Conservation (phyloP, 257 asterid genomes). For the Penstemon davidsonii region DNA sequence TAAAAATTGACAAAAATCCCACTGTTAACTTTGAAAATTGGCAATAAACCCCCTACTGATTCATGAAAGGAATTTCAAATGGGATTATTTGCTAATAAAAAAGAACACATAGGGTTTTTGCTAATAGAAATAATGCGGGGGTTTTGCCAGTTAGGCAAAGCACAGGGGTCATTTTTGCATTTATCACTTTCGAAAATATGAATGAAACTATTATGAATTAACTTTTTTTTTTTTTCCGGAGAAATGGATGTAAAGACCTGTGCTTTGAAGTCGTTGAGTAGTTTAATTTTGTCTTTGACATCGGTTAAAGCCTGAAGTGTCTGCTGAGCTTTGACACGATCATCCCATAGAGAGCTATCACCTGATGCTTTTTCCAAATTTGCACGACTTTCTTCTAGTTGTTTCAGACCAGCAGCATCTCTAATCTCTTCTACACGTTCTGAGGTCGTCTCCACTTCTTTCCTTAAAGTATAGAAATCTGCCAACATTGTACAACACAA, state of each 20-base stretch:
- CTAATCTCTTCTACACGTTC: slow-evolving; percentile 85
- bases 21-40: too few species aligned
- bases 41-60: too few species aligned
- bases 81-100: too few species aligned
- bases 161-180: too few species aligned
- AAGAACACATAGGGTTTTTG: too few species aligned
- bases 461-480: slow-evolving; percentile 90
- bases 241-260: slow-evolving; percentile 51
- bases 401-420: slow-evolving; percentile 71
- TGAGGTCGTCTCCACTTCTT: slow-evolving; percentile 62
- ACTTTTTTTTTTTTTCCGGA: slow-evolving; percentile 3
- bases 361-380: slow-evolving; percentile 81
- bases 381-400: slow-evolving; percentile 61
- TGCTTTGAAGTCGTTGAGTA: slow-evolving; percentile 80
- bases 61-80: too few species aligned
- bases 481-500: slow-evolving; percentile 29
- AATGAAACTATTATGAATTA: slow-evolving; percentile 5
- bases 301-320: slow-evolving; percentile 89
- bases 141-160: too few species aligned
- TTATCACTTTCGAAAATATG: too few species aligned
- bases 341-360: slow-evolving; percentile 90
- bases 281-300: slow-evolving; percentile 79
- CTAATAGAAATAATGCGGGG: too few species aligned
- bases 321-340: slow-evolving; percentile 89
- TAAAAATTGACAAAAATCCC: too few species aligned